A percentile compares a stretch with the other conserved stretches of the same genome.
Conservation (phyloP, 2,329 filamentous ascomycete species). For the Alternaria hordeiaustralica region DNA sequence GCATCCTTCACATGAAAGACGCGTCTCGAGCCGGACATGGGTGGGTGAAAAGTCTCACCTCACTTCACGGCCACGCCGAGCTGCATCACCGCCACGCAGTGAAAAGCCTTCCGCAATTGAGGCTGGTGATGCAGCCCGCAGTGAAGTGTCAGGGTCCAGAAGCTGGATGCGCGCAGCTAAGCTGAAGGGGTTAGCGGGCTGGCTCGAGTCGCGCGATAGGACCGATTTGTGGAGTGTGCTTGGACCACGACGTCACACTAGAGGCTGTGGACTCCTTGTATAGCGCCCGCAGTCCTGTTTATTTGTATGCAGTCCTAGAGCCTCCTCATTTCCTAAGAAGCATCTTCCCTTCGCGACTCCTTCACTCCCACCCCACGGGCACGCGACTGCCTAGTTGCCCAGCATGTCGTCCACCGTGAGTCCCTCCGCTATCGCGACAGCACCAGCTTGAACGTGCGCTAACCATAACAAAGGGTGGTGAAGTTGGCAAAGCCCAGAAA, state of each 20-base stretch:
- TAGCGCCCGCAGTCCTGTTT: slow-evolving; percentile 27
- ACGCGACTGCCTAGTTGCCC: slow-evolving; percentile 15
- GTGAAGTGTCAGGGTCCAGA: slow-evolving; percentile 19
- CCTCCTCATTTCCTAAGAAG: slow-evolving; percentile 5
- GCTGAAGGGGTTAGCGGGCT: slow-evolving; percentile 11
- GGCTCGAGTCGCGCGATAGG: slow-evolving; percentile 9
- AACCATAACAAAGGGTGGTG: slow-evolving; percentile 24
- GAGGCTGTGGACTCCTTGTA: slow-evolving; percentile 16
- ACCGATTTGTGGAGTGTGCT: slow-evolving; percentile 24
- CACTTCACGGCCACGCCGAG: slow-evolving; percentile 14
- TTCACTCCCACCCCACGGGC: slow-evolving; percentile 9
- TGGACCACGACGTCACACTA: slow-evolving; percentile 23
- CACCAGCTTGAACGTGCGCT: not conserved
- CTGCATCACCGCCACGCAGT: slow-evolving; percentile 2
- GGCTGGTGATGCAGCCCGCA: slow-evolving; percentile 19
- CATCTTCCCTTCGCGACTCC: slow-evolving; percentile 10
- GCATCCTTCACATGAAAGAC: slow-evolving; percentile 12
- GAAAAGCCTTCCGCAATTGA: slow-evolving; percentile 10
- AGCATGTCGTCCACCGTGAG: slow-evolving; percentile 34
- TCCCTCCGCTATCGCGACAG: not conserved
- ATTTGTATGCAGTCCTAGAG: slow-evolving; percentile 19
- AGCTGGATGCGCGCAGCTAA: slow-evolving; percentile 5
- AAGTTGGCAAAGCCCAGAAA: slow-evolving; percentile 28
- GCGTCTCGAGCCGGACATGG: not conserved
- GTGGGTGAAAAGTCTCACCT: slow-evolving; percentile 6